phyloP scores from a whole-genome alignment of 148 eudicot species.

The Limonium bicolor region DNA sequence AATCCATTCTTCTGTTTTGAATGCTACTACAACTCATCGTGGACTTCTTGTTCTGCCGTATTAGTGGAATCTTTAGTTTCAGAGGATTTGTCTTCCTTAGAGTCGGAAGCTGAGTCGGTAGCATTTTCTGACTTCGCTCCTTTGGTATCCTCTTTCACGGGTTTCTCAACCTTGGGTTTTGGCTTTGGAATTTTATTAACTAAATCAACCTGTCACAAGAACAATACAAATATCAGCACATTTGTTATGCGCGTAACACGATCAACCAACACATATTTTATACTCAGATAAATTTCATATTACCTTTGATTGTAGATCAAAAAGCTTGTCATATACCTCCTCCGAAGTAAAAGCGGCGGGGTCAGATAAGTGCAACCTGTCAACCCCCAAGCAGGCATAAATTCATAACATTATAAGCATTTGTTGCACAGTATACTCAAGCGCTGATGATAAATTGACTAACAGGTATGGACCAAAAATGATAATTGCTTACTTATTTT shows the following conservation, averaged over 20 bases:
- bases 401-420: no score
- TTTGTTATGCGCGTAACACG: not conserved
- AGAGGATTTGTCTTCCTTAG: slow-evolving; percentile 21
- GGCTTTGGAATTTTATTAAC: slow-evolving; percentile 80
- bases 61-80: slow-evolving; percentile 19
- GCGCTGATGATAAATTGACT: no score
- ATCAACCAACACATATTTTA: no score
- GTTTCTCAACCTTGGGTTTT: slow-evolving; percentile 82
- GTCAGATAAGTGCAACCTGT: slow-evolving; percentile 42
- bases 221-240: slow-evolving; percentile 1
- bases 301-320: slow-evolving; percentile 78
- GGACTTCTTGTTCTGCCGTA: slow-evolving; percentile 17
- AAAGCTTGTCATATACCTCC: slow-evolving; percentile 52
- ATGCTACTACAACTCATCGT: slow-evolving; percentile 79
- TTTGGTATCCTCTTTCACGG: slow-evolving; percentile 47
- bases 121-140: slow-evolving; percentile 12
- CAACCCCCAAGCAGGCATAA: slow-evolving; percentile 1
- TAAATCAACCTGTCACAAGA: slow-evolving; percentile 34
- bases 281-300: not conserved
- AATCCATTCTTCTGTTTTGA: not conserved
- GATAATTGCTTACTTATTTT: slow-evolving; percentile 40
- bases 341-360: slow-evolving; percentile 63
- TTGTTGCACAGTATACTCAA: no score
- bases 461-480: not conserved
- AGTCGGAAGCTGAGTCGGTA: slow-evolving; percentile 19